Conservation (phyloP, 768 basidiomycete species). For the Leccinellum luteum region DNA sequence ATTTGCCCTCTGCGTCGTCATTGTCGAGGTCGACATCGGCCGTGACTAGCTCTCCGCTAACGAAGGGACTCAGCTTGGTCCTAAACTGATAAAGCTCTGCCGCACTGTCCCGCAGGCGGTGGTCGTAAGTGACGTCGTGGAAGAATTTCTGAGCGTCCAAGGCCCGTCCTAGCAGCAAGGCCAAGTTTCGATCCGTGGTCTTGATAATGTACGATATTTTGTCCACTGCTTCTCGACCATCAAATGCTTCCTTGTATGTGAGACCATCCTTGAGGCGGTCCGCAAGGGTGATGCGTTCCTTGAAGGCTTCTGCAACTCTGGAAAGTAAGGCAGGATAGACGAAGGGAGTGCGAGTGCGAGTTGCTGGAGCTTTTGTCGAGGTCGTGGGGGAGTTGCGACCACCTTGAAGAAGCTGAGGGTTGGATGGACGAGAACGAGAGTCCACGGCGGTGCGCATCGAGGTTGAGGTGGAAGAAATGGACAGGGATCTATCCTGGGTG, state of each 20-base stretch:
- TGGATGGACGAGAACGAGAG: conserved; percentile 34
- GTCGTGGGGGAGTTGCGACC: conserved; percentile 36
- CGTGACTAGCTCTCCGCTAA: conserved; percentile 63
- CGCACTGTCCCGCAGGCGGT: conserved; percentile 85
- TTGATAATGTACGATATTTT: conserved; percentile 98
- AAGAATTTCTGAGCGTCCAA: conserved; percentile 98
- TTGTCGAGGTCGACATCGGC: conserved; percentile 35
- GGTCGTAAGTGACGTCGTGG: conserved; percentile 98
- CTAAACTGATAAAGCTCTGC: conserved; percentile 93
- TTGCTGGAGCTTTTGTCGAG: conserved; percentile 34
- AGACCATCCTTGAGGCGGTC: conserved; percentile 94
- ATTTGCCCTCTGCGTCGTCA: conserved; percentile 34
- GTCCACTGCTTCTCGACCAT: conserved; percentile 95
- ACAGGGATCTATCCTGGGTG: conserved; percentile 70
- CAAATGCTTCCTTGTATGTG: conserved; percentile 94
- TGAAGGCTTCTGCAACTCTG: conserved; percentile 91
- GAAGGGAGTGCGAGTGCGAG: conserved; percentile 58
- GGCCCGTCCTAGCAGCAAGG: conserved; percentile 90
- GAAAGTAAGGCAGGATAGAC: conserved; percentile 97
- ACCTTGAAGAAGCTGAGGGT: conserved; percentile 37
- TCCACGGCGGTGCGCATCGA: conserved; percentile 48
- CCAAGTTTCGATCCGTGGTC: conserved; percentile 95
- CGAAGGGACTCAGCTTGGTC: conserved; percentile 81
- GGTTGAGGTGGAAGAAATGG: conserved; percentile 63
- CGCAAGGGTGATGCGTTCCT: conserved; percentile 67